Evolutionary conservation across 345 rosid genomes (phyloP), one percentile per base, ranked within the genome.

Genomic region (Aurinia saxatilis): DNA sequence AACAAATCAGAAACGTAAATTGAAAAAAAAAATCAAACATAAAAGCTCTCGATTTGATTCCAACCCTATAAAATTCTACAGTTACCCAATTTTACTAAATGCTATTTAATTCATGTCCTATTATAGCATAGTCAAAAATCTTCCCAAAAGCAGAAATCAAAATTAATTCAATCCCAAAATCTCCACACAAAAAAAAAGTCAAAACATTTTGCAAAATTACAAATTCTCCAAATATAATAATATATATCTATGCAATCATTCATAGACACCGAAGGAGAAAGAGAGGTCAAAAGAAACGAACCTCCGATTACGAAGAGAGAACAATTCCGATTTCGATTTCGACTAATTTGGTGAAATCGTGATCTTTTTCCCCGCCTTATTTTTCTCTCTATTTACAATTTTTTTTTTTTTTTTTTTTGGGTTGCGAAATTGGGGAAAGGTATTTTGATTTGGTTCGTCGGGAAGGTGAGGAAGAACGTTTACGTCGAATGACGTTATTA

Each of bases 321-420:
- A 14, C 38, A 38, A 21, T 57, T 57, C 7, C 1, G 37, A 42
- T 7, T 58, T 11, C 2, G 38, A 42, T 5, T 46, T 42, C 25
- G 16, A 9, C 34, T 40, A 49, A 50, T 29, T 54, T 23, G 8
- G 52, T 33, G 38, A 41, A 31, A 21, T 50, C 66, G 39, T 50
- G 65, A 68, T 68, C 60, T 44, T 58, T 31, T 59, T 50, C 66
- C 72, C 66, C 72, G 66, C 72, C 59, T 67, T 49, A 50, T 30
- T 50, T 50, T 33, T 7, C 65, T 67, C 72, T 49, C 44, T 68
- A 59, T 70, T 56, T 56, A 63, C 69, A 70, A 39, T 16, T 18
- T 10, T 39, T 34, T 50, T 50, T 21, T 23, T n/a, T 6, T 10
- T 23, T 37, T 7, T 0, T 34, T 31, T 42, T 23, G 9, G 1